A percentile compares a stretch with the other conserved stretches of the same genome.
phyloP scores from a whole-genome alignment of 345 rosid genomes.

The Firmiana major region DNA sequence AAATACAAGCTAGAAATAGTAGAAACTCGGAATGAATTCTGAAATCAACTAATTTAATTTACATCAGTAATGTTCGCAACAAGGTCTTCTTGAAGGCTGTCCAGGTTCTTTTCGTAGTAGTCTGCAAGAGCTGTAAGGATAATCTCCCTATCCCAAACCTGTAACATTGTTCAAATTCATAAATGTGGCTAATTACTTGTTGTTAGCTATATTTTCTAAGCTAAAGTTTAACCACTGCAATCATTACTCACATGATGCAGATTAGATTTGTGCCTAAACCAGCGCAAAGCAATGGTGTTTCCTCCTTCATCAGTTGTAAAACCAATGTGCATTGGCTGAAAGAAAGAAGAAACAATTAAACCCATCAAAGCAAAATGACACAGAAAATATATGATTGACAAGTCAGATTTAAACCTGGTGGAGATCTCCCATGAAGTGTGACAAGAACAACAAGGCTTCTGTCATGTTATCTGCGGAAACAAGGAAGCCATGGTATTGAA shows the following conservation, averaged over 20 bases:
- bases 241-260: constrained; percentile 69
- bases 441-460: constrained; percentile 81
- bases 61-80: constrained; percentile 72
- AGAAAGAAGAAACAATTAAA: neutral
- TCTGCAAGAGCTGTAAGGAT: constrained; percentile 69
- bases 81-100: constrained; percentile 63
- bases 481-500: neutral
- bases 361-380: neutral
- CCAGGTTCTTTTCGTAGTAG: constrained; percentile 67
- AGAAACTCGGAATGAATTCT: neutral
- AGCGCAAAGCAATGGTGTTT: constrained; percentile 73
- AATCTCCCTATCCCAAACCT: constrained; percentile 98
- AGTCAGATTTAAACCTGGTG: constrained; percentile 53
- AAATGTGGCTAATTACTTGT: neutral
- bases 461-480: constrained; percentile 73
- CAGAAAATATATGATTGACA: neutral
- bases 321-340: constrained; percentile 88
- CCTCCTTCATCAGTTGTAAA: constrained; percentile 87
- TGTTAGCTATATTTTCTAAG: neutral
- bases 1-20: neutral
- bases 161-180: neutral
- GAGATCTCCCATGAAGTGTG: constrained; percentile 94
- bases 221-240: neutral
- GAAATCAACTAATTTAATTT: constrained; percentile 13
- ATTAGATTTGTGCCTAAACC: constrained; percentile 89